Evolutionary conservation across 306 rosid species (phyloP), one percentile per base, ranked within the genome.

Genomic region (Sicyos edulis): DNA sequence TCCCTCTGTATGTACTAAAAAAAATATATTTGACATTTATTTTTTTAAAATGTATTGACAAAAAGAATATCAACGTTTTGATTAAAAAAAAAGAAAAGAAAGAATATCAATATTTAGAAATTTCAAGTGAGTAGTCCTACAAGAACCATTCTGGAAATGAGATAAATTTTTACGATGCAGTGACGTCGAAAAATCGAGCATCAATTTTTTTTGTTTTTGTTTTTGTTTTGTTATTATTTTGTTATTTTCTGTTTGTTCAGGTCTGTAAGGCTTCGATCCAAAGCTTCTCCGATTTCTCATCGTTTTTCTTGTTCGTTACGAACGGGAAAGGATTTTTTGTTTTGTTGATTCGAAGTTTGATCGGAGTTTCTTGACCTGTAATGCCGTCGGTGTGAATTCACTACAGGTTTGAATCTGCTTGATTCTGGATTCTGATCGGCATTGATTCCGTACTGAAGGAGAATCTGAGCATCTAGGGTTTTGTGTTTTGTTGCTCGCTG

Each of bases 341-440:
- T 80, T 74, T 78, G 74, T 67, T 8, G 73, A 63, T 50, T 15
- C 26, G 11, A 58, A 60, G 71, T 74, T 69, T 57, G 87, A 82
- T 87, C 92, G 67, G 16, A 62, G 54, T 71, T 64, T 34, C 42
- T 81, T 55, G 76, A 77, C 69, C 45, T 79, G 54, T 78, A 86
- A 85, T 90, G 90, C 76, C 79, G 73, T 80, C 74, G 19, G 55
- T 69, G 67, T 79, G 83, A 77, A 74, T 80, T 74, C 77, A 69
- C 73, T 26, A 54, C 83, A 26, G 79, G 32, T 77, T 24, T 66
- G 61, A 65, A 59, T 75, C 78, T 86, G 21, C 47, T 59, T 22
- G 51, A 14, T 42, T 59, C 51, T 70, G 49, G 75, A 74, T 74
- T 82, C 56, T 75, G 79, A 78, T 78, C 77, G 67, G 80, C 49